These are phyloP conservation scores for Nakazawaea ishiwadae DNA, from an alignment of 805 yeast species.

Conservation along the genomic window DNA sequence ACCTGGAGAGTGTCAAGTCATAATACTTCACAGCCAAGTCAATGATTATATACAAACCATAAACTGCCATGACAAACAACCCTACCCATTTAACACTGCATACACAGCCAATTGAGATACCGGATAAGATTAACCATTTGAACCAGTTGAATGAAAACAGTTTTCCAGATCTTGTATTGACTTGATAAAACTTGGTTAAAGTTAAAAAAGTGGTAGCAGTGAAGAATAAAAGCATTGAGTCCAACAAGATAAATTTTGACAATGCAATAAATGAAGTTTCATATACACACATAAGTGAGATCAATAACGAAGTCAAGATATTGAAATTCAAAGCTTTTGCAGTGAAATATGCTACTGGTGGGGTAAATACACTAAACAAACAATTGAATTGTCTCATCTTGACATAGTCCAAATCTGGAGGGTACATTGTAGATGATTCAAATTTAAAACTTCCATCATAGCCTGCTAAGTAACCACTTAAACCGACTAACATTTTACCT, in stretches of 20 bases:
- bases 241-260: constrained; percentile 71
- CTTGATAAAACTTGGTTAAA: constrained; percentile 48
- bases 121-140: constrained; percentile 56
- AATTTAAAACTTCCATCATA: constrained; percentile 86
- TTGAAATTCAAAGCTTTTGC: constrained; percentile 54
- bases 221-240: constrained; percentile 72
- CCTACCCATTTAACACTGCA: constrained; percentile 89
- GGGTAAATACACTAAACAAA: constrained; percentile 58
- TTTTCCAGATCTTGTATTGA: constrained; percentile 30
- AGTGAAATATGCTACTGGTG: constrained; percentile 69
- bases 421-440: constrained; percentile 76
- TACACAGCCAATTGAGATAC: constrained; percentile 73
- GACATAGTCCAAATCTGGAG: constrained; percentile 64
- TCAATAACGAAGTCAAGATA: constrained; percentile 50
- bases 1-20: constrained; percentile 25
- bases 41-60: constrained; percentile 53
- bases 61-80: constrained; percentile 54
- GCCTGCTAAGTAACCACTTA: constrained; percentile 79
- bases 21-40: constrained; percentile 46
- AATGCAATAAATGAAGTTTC: constrained; percentile 68
- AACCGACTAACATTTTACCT: constrained; percentile 76
- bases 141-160: constrained; percentile 40
- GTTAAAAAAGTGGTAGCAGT: constrained; percentile 66
- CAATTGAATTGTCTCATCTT: constrained; percentile 73
- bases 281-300: constrained; percentile 57